A percentile compares a stretch with the other conserved stretches of the same genome.
phyloP scores from a whole-genome alignment of 345 rosid species.

The Bruguiera sexangula region DNA sequence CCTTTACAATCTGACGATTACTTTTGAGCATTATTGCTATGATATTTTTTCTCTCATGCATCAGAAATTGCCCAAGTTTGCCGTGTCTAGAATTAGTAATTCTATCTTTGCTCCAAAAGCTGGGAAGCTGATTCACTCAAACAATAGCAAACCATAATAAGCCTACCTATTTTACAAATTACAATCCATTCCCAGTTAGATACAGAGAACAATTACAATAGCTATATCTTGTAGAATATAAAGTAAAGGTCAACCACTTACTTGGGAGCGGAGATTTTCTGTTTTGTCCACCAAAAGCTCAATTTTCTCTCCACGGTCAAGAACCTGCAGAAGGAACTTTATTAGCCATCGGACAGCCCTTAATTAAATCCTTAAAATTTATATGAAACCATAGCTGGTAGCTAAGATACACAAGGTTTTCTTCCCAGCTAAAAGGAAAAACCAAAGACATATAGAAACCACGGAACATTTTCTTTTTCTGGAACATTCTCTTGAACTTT shows the following conservation, averaged over 20 bases:
- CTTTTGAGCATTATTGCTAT: background rate
- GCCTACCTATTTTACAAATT: too few species aligned
- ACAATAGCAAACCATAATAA: background rate
- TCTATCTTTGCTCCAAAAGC: background rate
- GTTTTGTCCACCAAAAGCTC: conserved; percentile 97
- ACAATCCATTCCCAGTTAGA: background rate
- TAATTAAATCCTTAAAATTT: background rate
- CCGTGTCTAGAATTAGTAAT: background rate
- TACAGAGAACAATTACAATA: background rate
- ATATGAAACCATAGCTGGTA: background rate
- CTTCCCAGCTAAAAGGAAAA: background rate
- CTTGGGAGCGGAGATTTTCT: conserved; percentile 94
- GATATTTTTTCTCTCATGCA: background rate
- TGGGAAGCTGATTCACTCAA: background rate
- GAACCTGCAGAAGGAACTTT: conserved; percentile 53
- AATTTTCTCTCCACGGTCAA: conserved; percentile 97
- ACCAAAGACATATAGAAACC: background rate
- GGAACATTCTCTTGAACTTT: background rate
- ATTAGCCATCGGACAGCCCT: background rate
- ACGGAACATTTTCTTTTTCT: background rate
- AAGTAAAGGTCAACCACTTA: conserved; percentile 14
- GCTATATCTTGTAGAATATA: background rate
- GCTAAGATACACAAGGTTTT: background rate
- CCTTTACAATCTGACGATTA: background rate
- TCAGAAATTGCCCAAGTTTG: background rate